Evolutionary conservation across 768 basidiomycete genomes (phyloP), one percentile per base, ranked within the genome.

Genomic region (Dendrothele bispora): DNA sequence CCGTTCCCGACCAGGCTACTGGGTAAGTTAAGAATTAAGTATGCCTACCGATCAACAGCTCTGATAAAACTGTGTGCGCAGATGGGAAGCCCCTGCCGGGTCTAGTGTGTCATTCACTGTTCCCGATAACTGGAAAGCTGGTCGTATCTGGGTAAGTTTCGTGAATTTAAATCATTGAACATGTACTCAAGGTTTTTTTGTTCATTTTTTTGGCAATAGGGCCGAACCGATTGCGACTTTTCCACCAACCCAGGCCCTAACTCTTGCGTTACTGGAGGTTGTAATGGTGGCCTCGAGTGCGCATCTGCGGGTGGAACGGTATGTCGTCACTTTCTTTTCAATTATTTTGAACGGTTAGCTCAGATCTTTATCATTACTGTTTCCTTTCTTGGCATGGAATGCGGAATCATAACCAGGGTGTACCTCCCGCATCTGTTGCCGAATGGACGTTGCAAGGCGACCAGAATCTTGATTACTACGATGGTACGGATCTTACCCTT

Each of bases 241-340:
- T 67, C 63, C 43, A 66, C 52, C 34, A 73, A 74, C 55, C 72
- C 72, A 32, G 74, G 75, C n/a, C 80, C 76, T 20, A 81, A 74
- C 53, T 80, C 81, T 12, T 88, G 86, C 53, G 53, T 80, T 17
- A 72, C 74, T 46, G 86, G 86, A 32, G 83, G 83, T 39, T 88
- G 86, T 58, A 83, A 82, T 49, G 86, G 86, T 14, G 86, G 86
- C 29, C 66, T 88, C 7, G 56, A 69, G 10, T 87, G 86, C 52
- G 78, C 77, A 55, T 51, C 69, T 10, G 56, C 58, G 30, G 74
- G 73, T 26, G 83, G 79, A 37, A 81, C 81, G 14, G 74, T 75
- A 55, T 22, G 7, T 34, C 3, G 18, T 22, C 7, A 14, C 28
- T 7, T 24, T 42, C 21, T 20, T 21, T 1, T n/a, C n/a, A n/a